Conservation (phyloP, 441 rosid species). For the Erodium texanum region DNA sequence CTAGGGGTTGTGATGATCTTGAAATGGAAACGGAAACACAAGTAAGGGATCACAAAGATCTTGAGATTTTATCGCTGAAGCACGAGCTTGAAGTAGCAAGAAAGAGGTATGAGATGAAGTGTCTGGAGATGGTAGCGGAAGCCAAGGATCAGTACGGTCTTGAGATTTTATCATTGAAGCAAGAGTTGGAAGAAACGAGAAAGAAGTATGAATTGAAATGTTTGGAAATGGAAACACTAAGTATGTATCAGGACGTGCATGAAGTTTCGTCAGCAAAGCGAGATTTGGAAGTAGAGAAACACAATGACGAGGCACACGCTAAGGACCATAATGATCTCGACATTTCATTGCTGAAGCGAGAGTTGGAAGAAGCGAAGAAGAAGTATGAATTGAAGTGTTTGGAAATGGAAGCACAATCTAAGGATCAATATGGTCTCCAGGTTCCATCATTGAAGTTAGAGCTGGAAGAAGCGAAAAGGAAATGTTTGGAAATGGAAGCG, state of each 20-base stretch:
- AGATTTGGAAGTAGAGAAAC: not conserved
- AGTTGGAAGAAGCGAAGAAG: not conserved
- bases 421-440: not conserved
- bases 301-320: not conserved
- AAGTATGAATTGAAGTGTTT: constrained; percentile 35
- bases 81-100: not conserved
- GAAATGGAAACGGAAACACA: constrained; percentile 40
- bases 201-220: constrained; percentile 28
- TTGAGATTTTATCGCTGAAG: not conserved
- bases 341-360: not conserved
- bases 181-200: too few species aligned
- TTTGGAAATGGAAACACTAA: constrained; percentile 46
- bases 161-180: not conserved
- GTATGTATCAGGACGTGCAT: constrained; percentile 18
- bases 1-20: constrained; percentile 18
- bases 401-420: constrained; percentile 47
- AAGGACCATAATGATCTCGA: not conserved
- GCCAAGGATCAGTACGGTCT: not conserved
- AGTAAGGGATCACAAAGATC: constrained; percentile 22
- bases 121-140: not conserved
- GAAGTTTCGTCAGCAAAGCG: not conserved
- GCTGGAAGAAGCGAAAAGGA: not conserved
- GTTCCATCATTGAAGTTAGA: not conserved
- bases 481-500: constrained; percentile 46
- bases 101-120: not conserved